Percentiles rank a stretch among this genome's conserved stretches.
Evolutionary conservation across 2,329 filamentous ascomycete species (phyloP).

Genomic region (Xylariomycetidae sp.): DNA sequence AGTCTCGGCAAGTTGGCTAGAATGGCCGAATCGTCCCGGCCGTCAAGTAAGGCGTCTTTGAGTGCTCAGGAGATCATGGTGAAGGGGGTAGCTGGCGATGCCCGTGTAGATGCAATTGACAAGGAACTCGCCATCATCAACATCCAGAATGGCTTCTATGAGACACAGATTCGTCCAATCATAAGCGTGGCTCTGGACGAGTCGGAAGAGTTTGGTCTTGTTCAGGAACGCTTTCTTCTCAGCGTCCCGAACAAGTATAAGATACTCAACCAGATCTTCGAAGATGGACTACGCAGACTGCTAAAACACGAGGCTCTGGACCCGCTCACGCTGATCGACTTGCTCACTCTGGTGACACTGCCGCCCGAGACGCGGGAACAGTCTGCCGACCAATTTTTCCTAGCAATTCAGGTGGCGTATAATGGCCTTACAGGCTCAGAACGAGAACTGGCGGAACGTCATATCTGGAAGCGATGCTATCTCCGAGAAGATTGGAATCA

Average conservation of each 20-base stretch:
- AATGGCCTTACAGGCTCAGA: constrained; percentile 51
- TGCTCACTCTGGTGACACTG: constrained; percentile 68
- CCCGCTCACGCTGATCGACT: constrained; percentile 61
- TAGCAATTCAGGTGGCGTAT: constrained; percentile 61
- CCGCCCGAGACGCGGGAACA: constrained; percentile 43
- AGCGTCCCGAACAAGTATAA: constrained; percentile 54
- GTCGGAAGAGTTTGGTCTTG: constrained; percentile 70
- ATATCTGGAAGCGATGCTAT: constrained; percentile 85
- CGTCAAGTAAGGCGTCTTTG: constrained; percentile 24
- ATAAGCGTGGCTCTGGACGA: constrained; percentile 73
- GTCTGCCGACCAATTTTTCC: constrained; percentile 66
- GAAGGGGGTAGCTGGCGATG: constrained; percentile 19
- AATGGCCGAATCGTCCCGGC: constrained; percentile 54
- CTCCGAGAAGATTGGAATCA: constrained; percentile 79
- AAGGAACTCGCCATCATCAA: constrained; percentile 63
- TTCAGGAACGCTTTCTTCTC: constrained; percentile 61
- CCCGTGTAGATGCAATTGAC: constrained; percentile 48
- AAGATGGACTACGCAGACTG: constrained; percentile 64
- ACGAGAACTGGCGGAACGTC: constrained; percentile 52
- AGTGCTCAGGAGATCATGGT: constrained; percentile 21
- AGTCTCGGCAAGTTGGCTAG: constrained; percentile 80
- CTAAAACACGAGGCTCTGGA: constrained; percentile 69
- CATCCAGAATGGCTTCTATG: constrained; percentile 75
- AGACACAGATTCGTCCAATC: constrained; percentile 59
- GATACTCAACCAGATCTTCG: constrained; percentile 66